Evolutionary conservation across 1,284 basidiomycete genomes (phyloP), one percentile per base, ranked within the genome.

Genomic region (Bjerkandera adusta): DNA sequence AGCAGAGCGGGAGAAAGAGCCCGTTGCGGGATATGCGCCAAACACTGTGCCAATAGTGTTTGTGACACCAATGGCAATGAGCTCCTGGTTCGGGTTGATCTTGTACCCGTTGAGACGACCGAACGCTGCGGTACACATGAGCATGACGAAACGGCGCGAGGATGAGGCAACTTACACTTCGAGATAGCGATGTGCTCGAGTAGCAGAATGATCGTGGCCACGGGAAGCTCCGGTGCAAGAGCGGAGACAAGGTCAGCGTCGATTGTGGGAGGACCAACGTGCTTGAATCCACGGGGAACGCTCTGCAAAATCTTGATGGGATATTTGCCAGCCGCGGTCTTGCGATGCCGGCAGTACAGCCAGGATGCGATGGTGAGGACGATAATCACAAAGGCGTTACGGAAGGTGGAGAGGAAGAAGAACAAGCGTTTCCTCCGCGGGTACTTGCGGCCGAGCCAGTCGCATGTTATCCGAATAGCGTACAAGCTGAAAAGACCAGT

Each of bases 151-250:
- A 27, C 2, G 20, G 10, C 15, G 6, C 22, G 18, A 39, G 29
- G 20, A 21, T 26, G 15, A 13, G 25, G 16, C 25, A 45, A 65
- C 80, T 53, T 63, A 89, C 86, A 91, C 68, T 93, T 94, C 22
- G 90, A 83, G 57, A 98, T 99, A 38, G 95, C 89, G 54, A 99
- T 97, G 70, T 99, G 97, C 67, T 99, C 96, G 42, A 99, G 78
- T 12, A 99, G 75, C 35, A 99, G 76, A 57, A 99, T 90, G 62
- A 99, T 96, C 5, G 93, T 95, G 33, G 95, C 89, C 11, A 97
- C 88, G 2, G 95, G 95, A 3, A 99, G 69, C 55, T 97, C 75
- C 10, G 82, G 70, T 3, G 78, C 89, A 48, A 98, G 73, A 1
- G 87, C 87, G 1, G 63, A 60, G 32, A 98, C 65, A 22, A 98